phyloP scores from a whole-genome alignment of 805 yeast species.

The Kodamaea kakaduensis region DNA sequence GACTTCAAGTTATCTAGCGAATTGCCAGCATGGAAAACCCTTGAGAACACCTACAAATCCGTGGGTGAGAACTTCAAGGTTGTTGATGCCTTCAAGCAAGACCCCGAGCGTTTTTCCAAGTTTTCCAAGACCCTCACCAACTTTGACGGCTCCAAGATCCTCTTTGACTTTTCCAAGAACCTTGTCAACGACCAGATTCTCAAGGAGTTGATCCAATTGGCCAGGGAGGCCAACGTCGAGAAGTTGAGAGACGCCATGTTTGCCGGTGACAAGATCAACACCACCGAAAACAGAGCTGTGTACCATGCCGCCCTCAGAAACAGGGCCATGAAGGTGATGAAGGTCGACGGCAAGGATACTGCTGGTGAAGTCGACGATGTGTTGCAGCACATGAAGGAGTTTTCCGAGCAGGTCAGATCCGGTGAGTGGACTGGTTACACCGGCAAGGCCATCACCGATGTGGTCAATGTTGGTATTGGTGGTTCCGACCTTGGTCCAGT shows the following conservation, averaged over 20 bases:
- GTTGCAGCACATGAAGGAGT: slow-evolving; percentile 93
- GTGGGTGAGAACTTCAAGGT: slow-evolving; percentile 71
- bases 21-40: slow-evolving; percentile 78
- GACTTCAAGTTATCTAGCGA: slow-evolving; percentile 60
- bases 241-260: slow-evolving; percentile 86
- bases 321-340: slow-evolving; percentile 78
- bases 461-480: slow-evolving; percentile 98
- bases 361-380: slow-evolving; percentile 90
- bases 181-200: slow-evolving; percentile 83
- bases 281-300: slow-evolving; percentile 95
- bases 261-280: slow-evolving; percentile 88
- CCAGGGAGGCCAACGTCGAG: slow-evolving; percentile 87
- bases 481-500: slow-evolving; percentile 99
- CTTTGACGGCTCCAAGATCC: slow-evolving; percentile 81
- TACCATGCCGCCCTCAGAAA: slow-evolving; percentile 96
- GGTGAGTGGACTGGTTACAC: slow-evolving; percentile 97
- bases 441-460: slow-evolving; percentile 88
- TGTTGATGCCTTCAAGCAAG: slow-evolving; percentile 71
- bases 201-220: slow-evolving; percentile 64
- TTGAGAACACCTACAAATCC: slow-evolving; percentile 65
- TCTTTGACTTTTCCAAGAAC: slow-evolving; percentile 95
- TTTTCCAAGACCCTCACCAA: slow-evolving; percentile 75
- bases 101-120: slow-evolving; percentile 70
- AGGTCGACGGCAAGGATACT: slow-evolving; percentile 85
- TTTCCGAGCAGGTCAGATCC: slow-evolving; percentile 82